Evolutionary conservation across 164 flowering plant species (phyloP).

Genomic region (Magnolia officinalis): DNA sequence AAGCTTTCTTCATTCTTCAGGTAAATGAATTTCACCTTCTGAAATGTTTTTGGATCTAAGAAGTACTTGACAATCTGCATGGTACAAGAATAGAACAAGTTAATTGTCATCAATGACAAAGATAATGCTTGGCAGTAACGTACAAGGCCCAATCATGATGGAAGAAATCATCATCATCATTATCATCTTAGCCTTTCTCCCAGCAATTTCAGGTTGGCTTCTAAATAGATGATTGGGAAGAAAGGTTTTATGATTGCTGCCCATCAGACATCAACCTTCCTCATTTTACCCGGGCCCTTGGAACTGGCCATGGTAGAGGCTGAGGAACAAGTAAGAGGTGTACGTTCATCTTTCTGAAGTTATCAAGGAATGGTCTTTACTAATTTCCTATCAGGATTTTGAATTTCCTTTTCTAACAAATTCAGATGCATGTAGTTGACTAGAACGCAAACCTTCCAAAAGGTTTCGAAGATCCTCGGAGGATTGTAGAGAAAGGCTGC

Average conservation of each 20-base stretch:
- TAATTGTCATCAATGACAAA: neutral
- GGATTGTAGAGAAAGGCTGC: conserved; percentile 87
- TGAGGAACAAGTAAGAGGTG: neutral
- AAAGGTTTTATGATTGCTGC: no score
- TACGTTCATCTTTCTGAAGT: neutral
- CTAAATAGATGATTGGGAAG: neutral
- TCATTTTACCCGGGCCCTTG: neutral
- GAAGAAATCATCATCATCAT: no score
- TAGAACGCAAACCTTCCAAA: conserved; percentile 74
- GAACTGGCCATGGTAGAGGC: neutral
- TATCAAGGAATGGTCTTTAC: neutral
- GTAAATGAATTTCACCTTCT: conserved; percentile 86
- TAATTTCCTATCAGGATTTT: conserved; percentile 2
- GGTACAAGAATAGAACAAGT: conserved; percentile 2
- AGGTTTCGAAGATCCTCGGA: conserved; percentile 84
- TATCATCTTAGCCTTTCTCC: neutral
- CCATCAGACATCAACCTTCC: no score
- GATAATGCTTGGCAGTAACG: neutral
- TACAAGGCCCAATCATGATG: neutral
- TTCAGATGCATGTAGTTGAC: neutral
- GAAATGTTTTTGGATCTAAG: conserved; percentile 75
- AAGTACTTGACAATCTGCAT: conserved; percentile 77
- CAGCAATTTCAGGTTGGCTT: neutral
- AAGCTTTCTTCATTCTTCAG: conserved; percentile 76
- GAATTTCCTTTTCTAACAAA: neutral